phyloP scores from a whole-genome alignment of 208 protist species.

The Leishmania lainsoni region DNA sequence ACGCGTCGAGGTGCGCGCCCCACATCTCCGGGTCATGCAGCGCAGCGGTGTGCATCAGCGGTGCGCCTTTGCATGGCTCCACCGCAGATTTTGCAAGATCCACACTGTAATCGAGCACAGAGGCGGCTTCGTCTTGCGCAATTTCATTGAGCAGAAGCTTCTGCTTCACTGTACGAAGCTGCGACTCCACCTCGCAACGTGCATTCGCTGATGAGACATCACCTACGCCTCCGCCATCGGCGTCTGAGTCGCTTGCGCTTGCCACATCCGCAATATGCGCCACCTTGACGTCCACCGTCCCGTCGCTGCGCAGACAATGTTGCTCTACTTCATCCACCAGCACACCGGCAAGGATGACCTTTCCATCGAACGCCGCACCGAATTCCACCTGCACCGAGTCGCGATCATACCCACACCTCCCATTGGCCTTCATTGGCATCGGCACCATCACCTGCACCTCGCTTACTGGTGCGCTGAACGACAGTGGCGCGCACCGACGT shows the following conservation, averaged over 20 bases:
- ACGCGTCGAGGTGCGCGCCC: slow-evolving; percentile 21
- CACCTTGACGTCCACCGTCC: slow-evolving; percentile 24
- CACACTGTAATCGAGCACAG: slow-evolving; percentile 16
- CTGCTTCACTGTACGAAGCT: slow-evolving; percentile 18
- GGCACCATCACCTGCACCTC: slow-evolving; percentile 39
- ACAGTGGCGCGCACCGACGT: slow-evolving; percentile 26
- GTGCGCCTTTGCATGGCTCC: not conserved
- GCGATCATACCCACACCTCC: slow-evolving; percentile 13
- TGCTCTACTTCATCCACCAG: slow-evolving; percentile 24
- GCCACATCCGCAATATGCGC: slow-evolving; percentile 11
- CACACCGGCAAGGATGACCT: slow-evolving; percentile 24
- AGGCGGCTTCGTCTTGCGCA: slow-evolving; percentile 14
- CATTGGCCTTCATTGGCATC: slow-evolving; percentile 7
- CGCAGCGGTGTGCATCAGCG: slow-evolving; percentile 5
- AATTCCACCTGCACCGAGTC: slow-evolving; percentile 38
- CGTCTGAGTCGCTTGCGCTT: slow-evolving; percentile 25
- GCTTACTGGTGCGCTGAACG: slow-evolving; percentile 19
- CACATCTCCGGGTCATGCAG: slow-evolving; percentile 23
- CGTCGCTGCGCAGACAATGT: slow-evolving; percentile 27
- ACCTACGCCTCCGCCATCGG: not conserved
- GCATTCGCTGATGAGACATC: slow-evolving; percentile 8
- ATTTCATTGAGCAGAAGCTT: slow-evolving; percentile 26
- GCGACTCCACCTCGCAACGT: slow-evolving; percentile 20
- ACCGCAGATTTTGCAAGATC: slow-evolving; percentile 11
- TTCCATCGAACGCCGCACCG: slow-evolving; percentile 21